Evolutionary conservation across 139 green algal species (phyloP), one percentile per base, ranked within the genome.

Genomic region (Zygnema cylindricum): DNA sequence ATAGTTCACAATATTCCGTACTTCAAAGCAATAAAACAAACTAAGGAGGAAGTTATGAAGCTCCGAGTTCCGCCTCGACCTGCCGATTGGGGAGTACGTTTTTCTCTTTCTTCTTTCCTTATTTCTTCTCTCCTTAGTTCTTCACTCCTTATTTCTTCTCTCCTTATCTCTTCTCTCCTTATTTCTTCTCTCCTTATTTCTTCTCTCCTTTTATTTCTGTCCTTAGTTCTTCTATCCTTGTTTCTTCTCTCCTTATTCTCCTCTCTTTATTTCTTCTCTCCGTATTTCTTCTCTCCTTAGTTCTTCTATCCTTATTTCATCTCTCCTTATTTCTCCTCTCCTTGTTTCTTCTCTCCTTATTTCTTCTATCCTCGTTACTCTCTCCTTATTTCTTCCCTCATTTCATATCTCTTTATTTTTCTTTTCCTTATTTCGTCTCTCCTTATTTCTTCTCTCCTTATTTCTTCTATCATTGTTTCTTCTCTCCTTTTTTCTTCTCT

Each of bases 161-260:
- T 30, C n/a, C n/a, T n/a, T n/a, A n/a, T n/a, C n/a, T n/a, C n/a
- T n/a, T n/a, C n/a, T n/a, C n/a, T n/a, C n/a, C 30, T 30, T 73
- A 25, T 73, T 73, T 73, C 57, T 30, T 73, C 30, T 73, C 57
- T 35, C 30, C 57, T 73, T 73, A 73, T 73, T 73, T 73, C 57
- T 73, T 35, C 25, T 25, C 25, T 73, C 57, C 57, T 73, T 25
- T 25, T 73, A 73, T 73, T 73, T 25, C 57, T 73, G 57, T 30
- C 30, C 30, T 35, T 35, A 30, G 30, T 73, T 25, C 25, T 30
- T 35, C 57, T 30, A 73, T 35, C 30, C 30, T 30, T 73, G 57
- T 25, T 35, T 73, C 57, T 30, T 35, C 25, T 73, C 57, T 25
- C 57, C 30, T 25, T 73, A 30, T 73, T 30, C 57, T 73, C 30